These are phyloP conservation scores for Trametes cingulata DNA, from an alignment of 768 basidiomycete species.

Conservation along the genomic window DNA sequence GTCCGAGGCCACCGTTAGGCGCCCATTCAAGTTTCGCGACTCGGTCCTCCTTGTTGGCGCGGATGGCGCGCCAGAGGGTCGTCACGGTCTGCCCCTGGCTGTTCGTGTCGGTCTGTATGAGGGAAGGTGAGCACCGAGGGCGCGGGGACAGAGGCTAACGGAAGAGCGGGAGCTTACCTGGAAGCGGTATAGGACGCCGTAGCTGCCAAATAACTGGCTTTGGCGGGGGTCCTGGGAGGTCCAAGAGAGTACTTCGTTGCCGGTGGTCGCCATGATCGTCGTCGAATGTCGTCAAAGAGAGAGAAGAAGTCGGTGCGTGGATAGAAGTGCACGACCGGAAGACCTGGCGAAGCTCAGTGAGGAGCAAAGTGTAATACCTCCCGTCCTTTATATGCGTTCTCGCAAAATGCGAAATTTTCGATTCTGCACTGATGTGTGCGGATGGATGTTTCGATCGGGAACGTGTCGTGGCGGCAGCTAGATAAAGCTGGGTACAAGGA, in stretches of 20 bases:
- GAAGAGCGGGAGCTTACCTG: slow-evolving; percentile 48
- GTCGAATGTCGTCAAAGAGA: slow-evolving; percentile 30
- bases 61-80: slow-evolving; percentile 78
- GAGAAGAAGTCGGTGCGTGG: slow-evolving; percentile 23
- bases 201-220: slow-evolving; percentile 79
- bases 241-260: slow-evolving; percentile 75
- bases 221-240: slow-evolving; percentile 85
- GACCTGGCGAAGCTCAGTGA: slow-evolving; percentile 24
- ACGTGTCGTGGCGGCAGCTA: slow-evolving; percentile 78
- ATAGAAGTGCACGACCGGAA: slow-evolving; percentile 17
- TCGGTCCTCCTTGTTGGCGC: slow-evolving; percentile 83
- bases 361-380: slow-evolving; percentile 10
- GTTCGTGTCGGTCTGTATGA: slow-evolving; percentile 60
- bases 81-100: slow-evolving; percentile 70
- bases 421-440: slow-evolving; percentile 50
- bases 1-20: slow-evolving; percentile 78
- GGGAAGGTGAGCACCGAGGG: slow-evolving; percentile 30
- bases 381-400: slow-evolving; percentile 52
- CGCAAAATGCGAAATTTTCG: slow-evolving; percentile 46
- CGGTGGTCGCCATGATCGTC: slow-evolving; percentile 44
- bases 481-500: slow-evolving; percentile 71
- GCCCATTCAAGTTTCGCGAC: slow-evolving; percentile 90
- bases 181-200: slow-evolving; percentile 81
- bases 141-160: slow-evolving; percentile 18
- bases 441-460: slow-evolving; percentile 65